These are phyloP conservation scores for Colletotrichum kahawae DNA, from an alignment of 2,329 filamentous ascomycete species.

Conservation along the genomic window DNA sequence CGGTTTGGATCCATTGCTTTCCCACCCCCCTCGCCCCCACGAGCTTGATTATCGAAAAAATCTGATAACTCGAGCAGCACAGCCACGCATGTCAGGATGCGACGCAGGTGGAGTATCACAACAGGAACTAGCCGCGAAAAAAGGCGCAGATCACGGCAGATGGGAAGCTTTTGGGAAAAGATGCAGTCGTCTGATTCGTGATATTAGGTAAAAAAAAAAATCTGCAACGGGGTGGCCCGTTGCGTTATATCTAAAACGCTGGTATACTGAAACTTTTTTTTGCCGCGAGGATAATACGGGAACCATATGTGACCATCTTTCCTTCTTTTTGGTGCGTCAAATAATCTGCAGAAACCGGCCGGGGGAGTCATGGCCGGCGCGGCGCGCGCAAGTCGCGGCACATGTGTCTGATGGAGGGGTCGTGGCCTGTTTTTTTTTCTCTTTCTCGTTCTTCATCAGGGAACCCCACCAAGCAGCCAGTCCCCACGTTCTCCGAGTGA, in stretches of 20 bases:
- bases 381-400: neutral
- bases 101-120: neutral
- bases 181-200: constrained; percentile 11
- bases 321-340: neutral
- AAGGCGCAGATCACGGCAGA: constrained; percentile 5
- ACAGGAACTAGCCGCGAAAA: neutral
- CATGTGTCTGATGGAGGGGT: neutral
- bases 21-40: neutral
- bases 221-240: constrained; percentile 1
- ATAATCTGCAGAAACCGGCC: neutral
- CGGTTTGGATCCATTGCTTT: neutral
- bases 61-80: neutral
- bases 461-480: neutral
- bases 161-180: neutral
- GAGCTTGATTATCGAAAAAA: neutral
- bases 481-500: neutral
- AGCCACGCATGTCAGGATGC: neutral
- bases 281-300: neutral
- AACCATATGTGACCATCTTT: neutral
- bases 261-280: constrained; percentile 2
- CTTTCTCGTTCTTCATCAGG: neutral
- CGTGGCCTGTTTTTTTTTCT: neutral
- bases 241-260: constrained; percentile 20
- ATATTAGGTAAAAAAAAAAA: constrained; percentile 20
- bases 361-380: neutral